These are phyloP conservation scores for Aureobasidium leucospermi DNA, from an alignment of 2,329 filamentous ascomycete genomes.

Conservation along the genomic window DNA sequence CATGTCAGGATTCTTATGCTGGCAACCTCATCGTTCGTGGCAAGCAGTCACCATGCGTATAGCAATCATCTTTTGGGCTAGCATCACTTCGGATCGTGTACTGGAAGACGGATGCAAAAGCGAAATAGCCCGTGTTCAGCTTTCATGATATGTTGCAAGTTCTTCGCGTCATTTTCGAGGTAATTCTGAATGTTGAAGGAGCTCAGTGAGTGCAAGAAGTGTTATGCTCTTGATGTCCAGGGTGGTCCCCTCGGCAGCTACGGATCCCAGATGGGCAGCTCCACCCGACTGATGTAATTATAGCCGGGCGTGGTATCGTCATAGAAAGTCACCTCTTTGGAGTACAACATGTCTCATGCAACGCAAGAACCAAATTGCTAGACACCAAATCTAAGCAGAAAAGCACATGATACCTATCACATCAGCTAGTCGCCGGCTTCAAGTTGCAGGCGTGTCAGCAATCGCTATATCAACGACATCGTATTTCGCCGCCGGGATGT, in stretches of 20 bases:
- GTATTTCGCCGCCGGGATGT: conserved; percentile 1
- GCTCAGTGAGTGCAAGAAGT: neutral
- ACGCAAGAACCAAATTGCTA: neutral
- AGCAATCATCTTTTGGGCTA: too few relatives aligned
- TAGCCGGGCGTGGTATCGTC: neutral
- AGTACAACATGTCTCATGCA: neutral
- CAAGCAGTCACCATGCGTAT: too few relatives aligned
- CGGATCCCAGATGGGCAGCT: too few relatives aligned
- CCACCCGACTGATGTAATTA: neutral
- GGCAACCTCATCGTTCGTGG: too few relatives aligned
- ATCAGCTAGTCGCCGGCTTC: neutral
- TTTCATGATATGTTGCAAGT: too few relatives aligned
- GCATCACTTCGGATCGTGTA: too few relatives aligned
- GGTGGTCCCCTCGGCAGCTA: neutral
- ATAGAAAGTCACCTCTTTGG: neutral
- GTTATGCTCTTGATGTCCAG: neutral
- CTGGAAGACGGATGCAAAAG: too few relatives aligned
- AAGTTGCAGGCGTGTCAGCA: conserved; percentile 6
- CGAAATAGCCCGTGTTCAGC: too few relatives aligned
- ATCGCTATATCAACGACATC: conserved; percentile 3
- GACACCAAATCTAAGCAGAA: neutral
- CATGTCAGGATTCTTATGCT: too few relatives aligned
- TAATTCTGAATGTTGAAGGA: too few relatives aligned
- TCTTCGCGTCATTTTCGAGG: too few relatives aligned
- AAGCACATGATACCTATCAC: conserved; percentile 4